Evolutionary conservation across 2,329 filamentous ascomycete species (phyloP).

Genomic region (Penicillium sp.): DNA sequence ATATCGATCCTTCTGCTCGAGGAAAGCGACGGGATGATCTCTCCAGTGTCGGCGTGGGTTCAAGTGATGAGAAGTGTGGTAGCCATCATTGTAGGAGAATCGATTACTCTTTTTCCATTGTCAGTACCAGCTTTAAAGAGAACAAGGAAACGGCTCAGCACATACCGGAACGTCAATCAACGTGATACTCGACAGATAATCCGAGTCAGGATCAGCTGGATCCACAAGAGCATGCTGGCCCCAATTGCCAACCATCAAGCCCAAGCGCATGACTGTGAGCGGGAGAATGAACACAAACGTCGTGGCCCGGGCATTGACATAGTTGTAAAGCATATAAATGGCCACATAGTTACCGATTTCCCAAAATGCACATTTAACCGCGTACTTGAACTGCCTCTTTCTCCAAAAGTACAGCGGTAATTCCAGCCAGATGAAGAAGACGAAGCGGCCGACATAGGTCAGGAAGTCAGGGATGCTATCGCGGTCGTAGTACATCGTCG

Average conservation of each 20-base stretch:
- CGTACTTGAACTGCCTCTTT: constrained; percentile 56
- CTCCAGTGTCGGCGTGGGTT: constrained; percentile 78
- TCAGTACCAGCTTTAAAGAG: constrained; percentile 1
- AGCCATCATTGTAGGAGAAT: constrained; percentile 51
- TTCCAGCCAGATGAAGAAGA: constrained; percentile 70
- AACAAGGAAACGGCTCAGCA: constrained; percentile 6
- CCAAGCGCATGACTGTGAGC: constrained; percentile 62
- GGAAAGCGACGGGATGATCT: constrained; percentile 70
- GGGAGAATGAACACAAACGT: constrained; percentile 65
- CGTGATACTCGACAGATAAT: constrained; percentile 75
- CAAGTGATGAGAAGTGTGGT: constrained; percentile 73
- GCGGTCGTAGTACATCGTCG: constrained; percentile 71
- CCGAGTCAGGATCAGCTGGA: constrained; percentile 67
- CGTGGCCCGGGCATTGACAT: constrained; percentile 54
- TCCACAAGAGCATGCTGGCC: constrained; percentile 80
- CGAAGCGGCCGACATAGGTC: constrained; percentile 70
- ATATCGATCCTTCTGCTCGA: constrained; percentile 66
- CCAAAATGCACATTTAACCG: constrained; percentile 56
- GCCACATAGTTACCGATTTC: constrained; percentile 58
- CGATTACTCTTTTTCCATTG: constrained; percentile 62
- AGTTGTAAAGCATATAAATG: constrained; percentile 50
- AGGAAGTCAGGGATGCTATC: constrained; percentile 64
- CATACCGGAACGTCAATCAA: constrained; percentile 72
- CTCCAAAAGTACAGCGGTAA: constrained; percentile 68
- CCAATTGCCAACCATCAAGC: constrained; percentile 79